Conservation (phyloP, 108 stramenopile genomes). For the Cyclotella sp. region DNA sequence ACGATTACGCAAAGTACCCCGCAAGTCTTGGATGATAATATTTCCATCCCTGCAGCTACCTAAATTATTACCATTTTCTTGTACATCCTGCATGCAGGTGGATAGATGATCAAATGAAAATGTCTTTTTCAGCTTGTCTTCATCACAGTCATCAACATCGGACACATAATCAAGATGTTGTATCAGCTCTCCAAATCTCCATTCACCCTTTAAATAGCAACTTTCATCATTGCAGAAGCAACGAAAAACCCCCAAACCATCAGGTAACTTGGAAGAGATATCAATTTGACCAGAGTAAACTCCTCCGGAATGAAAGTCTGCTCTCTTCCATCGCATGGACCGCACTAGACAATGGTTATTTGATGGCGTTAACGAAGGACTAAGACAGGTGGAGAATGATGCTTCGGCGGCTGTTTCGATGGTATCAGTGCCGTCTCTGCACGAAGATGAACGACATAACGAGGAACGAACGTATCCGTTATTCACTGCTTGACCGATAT, state of each 20-base stretch:
- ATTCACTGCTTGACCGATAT: too few species aligned
- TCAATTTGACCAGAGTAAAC: conserved; percentile 12
- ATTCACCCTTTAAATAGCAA: conserved; percentile 11
- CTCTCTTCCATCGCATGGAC: neutral
- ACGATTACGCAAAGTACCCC: neutral
- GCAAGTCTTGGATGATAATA: neutral
- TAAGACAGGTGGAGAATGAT: neutral
- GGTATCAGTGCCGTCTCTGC: too few species aligned
- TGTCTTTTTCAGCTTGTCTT: neutral
- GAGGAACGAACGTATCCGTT: too few species aligned
- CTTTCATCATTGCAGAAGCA: neutral
- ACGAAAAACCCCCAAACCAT: conserved; percentile 8
- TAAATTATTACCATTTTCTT: too few species aligned
- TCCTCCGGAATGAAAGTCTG: neutral
- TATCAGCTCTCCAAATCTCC: conserved; percentile 5
- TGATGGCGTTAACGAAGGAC: neutral
- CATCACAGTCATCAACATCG: neutral
- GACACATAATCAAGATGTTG: neutral
- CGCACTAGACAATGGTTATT: neutral
- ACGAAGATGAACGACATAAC: too few species aligned
- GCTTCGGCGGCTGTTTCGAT: too few species aligned
- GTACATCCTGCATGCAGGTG: neutral
- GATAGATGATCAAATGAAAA: neutral
- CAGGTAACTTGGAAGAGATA: neutral
- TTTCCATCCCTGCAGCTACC: neutral